A percentile compares a stretch with the other conserved stretches of the same genome.
These are phyloP conservation scores for Saccharomycopsis fodiens DNA, from an alignment of 805 yeast species.

Conservation along the genomic window DNA sequence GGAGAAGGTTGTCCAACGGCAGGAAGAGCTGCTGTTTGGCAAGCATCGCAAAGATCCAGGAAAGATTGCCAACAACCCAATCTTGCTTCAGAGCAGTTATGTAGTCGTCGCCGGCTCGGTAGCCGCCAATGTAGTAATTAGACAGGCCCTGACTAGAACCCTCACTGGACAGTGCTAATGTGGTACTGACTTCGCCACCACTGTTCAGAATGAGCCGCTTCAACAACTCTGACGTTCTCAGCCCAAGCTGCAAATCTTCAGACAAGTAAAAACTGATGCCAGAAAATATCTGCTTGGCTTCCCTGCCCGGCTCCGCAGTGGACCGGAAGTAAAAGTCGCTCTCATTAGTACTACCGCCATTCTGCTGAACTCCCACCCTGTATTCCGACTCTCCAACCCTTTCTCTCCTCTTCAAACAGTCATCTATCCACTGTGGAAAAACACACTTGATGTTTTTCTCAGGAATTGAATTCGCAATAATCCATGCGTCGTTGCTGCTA, in stretches of 20 bases:
- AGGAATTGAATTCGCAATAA: slow-evolving; percentile 40
- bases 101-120: slow-evolving; percentile 52
- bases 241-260: slow-evolving; percentile 48
- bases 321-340: neutral
- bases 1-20: slow-evolving; percentile 52
- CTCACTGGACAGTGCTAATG: slow-evolving; percentile 20
- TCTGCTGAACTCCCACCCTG: slow-evolving; percentile 32
- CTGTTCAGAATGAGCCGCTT: slow-evolving; percentile 36
- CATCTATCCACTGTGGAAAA: slow-evolving; percentile 74
- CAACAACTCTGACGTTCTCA: slow-evolving; percentile 33
- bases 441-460: slow-evolving; percentile 49
- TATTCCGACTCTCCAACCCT: slow-evolving; percentile 49
- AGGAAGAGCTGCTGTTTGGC: slow-evolving; percentile 45
- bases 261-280: slow-evolving; percentile 44
- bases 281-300: slow-evolving; percentile 29
- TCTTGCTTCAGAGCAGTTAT: slow-evolving; percentile 34
- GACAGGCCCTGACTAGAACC: no score
- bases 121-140: slow-evolving; percentile 55
- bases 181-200: slow-evolving; percentile 44
- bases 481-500: slow-evolving; percentile 47
- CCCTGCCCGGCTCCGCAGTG: neutral
- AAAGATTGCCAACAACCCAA: slow-evolving; percentile 52
- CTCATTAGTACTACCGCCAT: slow-evolving; percentile 13
- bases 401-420: slow-evolving; percentile 47
- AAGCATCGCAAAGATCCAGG: slow-evolving; percentile 70